A percentile compares a stretch with the other conserved stretches of the same genome.
Conservation (phyloP, 2,329 filamentous ascomycete species). For the Cyphellophora attinorum region DNA sequence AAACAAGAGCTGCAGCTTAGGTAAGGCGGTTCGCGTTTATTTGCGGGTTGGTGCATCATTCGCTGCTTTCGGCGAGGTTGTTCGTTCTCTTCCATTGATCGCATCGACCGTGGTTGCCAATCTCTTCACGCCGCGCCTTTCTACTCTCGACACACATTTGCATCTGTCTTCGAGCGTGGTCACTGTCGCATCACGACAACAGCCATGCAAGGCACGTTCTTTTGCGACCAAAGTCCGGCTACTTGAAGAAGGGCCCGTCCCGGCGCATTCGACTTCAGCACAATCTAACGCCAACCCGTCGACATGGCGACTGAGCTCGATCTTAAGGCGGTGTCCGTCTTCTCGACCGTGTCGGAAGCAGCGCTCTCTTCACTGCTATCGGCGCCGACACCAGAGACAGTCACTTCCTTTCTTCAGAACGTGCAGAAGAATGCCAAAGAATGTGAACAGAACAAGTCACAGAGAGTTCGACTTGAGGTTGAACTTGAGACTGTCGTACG, state of each 20-base stretch:
- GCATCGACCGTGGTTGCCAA: no score
- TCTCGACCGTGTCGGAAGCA: constrained; percentile 48
- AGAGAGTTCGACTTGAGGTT: constrained; percentile 82
- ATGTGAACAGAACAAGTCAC: constrained; percentile 69
- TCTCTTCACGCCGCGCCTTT: no score
- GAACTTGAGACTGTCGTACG: constrained; percentile 87
- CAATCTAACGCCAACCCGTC: neutral
- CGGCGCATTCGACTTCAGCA: neutral
- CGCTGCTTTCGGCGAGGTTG: neutral
- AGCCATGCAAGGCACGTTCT: no score
- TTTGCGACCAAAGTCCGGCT: no score
- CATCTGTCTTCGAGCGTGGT: no score
- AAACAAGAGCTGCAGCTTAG: no score
- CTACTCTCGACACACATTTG: no score
- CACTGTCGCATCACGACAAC: no score
- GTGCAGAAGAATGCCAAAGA: constrained; percentile 73
- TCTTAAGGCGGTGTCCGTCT: constrained; percentile 48
- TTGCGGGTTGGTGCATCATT: constrained; percentile 1
- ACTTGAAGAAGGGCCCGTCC: no score
- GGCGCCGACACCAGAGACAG: constrained; percentile 63
- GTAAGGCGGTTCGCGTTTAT: no score
- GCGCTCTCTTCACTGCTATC: constrained; percentile 46
- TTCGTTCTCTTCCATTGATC: no score
- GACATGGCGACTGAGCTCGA: constrained; percentile 50
- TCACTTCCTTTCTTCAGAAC: constrained; percentile 63